Base-by-base conservation (phyloP, 805 yeast species). In the Barnettozyma populi region DNA sequence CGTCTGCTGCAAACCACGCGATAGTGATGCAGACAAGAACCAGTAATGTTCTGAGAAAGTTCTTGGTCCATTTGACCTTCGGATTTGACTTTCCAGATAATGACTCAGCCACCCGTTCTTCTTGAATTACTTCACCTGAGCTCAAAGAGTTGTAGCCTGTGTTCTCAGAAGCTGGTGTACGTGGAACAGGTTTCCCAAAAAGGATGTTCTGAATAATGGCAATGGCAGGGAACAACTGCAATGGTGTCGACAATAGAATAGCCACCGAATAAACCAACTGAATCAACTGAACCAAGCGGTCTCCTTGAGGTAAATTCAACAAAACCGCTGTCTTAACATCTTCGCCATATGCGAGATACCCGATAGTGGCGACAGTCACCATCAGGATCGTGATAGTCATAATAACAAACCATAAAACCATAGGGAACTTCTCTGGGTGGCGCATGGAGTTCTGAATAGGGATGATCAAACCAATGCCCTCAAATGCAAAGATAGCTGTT, bases 401-500 rank as follows among this genome's bases (percentile, higher is more conserved):
- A 29, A 86, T 77, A 3, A 86, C 94, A 41, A 75, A 62, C 14
- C 72, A 71, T 44, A 86, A 65, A 1, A 86, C 87, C 47, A 71
- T 61, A 16, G 92, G 90, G 60, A 84, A 86, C 52, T 84, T 75
- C 51, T 80, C 80, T 1, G 94, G 94, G 54, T 83, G 67, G 43
- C 72, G 75, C 94, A 86, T 86, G 1, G 94, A 83, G 55, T 86
- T 87, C 58, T 86, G 89, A 45, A 86, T 83, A 0, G 95, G 95
- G 21, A 86, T 82, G 43, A 86, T 83, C 41, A 86, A 69, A 0
- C 95, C 94, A 48, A 86, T 85, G 1, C 95, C 95, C 67, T 86
- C 95, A 60, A 85, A 86, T n/a, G 94, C 89, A 69, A 86, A 86
- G 27, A 86, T 86, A 2, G 92, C 90, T 7, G 86, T 87, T 8